Percentiles rank a stretch among this genome's conserved stretches.
These are phyloP conservation scores for Didymella sp. DNA, from an alignment of 2,329 filamentous ascomycete genomes.

Conservation along the genomic window DNA sequence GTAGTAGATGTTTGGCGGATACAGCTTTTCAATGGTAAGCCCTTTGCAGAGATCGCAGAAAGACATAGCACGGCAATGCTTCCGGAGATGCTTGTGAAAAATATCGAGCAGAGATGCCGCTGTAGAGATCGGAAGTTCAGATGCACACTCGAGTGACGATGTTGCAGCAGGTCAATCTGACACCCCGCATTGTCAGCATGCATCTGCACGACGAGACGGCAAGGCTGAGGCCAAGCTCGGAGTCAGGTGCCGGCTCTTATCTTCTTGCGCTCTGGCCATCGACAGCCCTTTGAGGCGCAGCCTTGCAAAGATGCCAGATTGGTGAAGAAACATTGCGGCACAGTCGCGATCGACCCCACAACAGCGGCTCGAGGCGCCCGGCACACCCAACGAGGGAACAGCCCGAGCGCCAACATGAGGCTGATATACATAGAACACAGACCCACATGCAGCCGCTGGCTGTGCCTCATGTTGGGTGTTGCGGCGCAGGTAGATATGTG, in stretches of 20 bases:
- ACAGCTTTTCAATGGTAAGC: neutral
- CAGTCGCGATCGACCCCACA: neutral
- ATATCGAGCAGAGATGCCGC: too few species aligned
- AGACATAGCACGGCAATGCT: neutral
- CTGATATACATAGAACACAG: conserved; percentile 17
- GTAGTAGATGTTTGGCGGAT: neutral
- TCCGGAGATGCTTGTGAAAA: too few species aligned
- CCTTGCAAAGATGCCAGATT: too few species aligned
- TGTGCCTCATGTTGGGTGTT: conserved; percentile 20
- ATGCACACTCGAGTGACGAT: too few species aligned
- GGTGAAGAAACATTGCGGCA: neutral
- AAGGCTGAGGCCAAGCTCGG: too few species aligned
- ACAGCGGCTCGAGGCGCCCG: conserved; percentile 10
- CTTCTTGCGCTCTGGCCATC: too few species aligned
- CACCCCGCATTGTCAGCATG: too few species aligned
- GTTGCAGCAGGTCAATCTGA: too few species aligned
- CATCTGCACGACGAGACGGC: too few species aligned
- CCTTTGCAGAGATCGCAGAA: neutral
- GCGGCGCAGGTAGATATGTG: neutral
- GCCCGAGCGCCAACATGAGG: conserved; percentile 18
- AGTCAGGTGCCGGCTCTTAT: too few species aligned
- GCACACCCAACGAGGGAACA: conserved; percentile 1
- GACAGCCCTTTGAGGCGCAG: too few species aligned
- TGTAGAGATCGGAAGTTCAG: too few species aligned
- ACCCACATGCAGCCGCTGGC: conserved; percentile 20